A percentile compares a stretch with the other conserved stretches of the same genome.
These are phyloP conservation scores for Clarireedia paspali DNA, from an alignment of 2,329 filamentous ascomycete genomes.

Conservation along the genomic window DNA sequence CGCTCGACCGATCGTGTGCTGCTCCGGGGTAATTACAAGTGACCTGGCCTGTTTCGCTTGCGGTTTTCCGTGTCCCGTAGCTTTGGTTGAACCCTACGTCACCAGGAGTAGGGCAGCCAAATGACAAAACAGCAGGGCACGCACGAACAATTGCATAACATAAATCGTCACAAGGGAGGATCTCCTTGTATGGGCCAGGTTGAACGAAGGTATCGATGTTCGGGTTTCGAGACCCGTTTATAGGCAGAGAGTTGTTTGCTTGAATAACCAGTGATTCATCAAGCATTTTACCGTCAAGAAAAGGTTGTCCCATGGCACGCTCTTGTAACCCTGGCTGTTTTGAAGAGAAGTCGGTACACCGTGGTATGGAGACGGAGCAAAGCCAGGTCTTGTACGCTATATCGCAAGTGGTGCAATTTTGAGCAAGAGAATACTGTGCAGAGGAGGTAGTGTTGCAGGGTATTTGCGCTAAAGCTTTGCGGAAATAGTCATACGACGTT, in stretches of 20 bases:
- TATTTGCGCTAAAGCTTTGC: slow-evolving; percentile 73
- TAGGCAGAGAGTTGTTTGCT: slow-evolving; percentile 19
- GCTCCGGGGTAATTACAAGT: slow-evolving; percentile 56
- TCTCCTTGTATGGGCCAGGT: slow-evolving; percentile 89
- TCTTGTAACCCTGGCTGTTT: slow-evolving; percentile 41
- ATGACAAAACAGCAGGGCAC: slow-evolving; percentile 70
- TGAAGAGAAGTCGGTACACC: slow-evolving; percentile 76
- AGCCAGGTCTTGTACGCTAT: slow-evolving; percentile 88
- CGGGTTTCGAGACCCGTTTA: slow-evolving; percentile 57
- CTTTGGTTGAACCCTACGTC: slow-evolving; percentile 38
- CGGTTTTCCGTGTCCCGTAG: slow-evolving; percentile 33
- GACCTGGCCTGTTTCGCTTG: slow-evolving; percentile 26
- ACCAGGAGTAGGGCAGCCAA: slow-evolving; percentile 58
- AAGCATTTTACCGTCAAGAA: slow-evolving; percentile 59
- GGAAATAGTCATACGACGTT: slow-evolving; percentile 67
- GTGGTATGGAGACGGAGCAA: slow-evolving; percentile 85
- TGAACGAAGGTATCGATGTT: slow-evolving; percentile 63
- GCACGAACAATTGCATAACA: slow-evolving; percentile 81
- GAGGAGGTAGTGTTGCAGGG: slow-evolving; percentile 71
- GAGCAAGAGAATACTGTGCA: slow-evolving; percentile 73
- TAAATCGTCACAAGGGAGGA: slow-evolving; percentile 79
- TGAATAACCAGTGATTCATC: slow-evolving; percentile 31
- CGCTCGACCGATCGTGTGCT: slow-evolving; percentile 41
- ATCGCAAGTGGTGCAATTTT: slow-evolving; percentile 68
- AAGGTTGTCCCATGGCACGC: slow-evolving; percentile 64